Evolutionary conservation across 1,139 yeast genomes (phyloP), one percentile per base, ranked within the genome.

Genomic region (Hemisphaericaspora xylanilytica): DNA sequence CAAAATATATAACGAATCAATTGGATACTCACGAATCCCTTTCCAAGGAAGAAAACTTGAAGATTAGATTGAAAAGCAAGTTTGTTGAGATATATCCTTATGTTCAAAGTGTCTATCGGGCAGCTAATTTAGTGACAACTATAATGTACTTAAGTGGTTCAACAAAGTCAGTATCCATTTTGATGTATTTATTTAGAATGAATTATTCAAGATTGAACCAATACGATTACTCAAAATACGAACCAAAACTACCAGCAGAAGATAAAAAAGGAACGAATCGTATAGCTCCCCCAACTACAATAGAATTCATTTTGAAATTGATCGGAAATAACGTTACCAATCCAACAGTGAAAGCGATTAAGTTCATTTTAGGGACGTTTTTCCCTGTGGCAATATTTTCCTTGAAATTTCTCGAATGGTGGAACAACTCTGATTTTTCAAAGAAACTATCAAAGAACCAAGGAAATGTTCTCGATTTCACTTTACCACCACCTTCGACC

Each of bases 391-490:
- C 95, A 2, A 85, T 92, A 43, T 90, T 92, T 57, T 58, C 85
- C 26, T 72, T 92, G 47, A 88, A 89, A 61, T 88, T 92, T 50
- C 72, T 89, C 38, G 97, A 92, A 59, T 90, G 97, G 97, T 90
- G 96, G 95, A 81, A 83, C 46, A 78, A 86, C 32, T 81, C 90
- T 13, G 88, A 85, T 46, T 76, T 88, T 52, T 82, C 88, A 1
- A 65, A 74, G 5, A 80, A 81, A 50, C 61, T 87, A 34, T 66
- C 79, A 9, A 77, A 76, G 48, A 75, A 71, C 36, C 74, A 72
- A 40, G 67, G 81, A 5, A 72, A 73, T 40, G 59, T 60, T 8
- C 57, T 78, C 28, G 79, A 76, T 41, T 67, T 67, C 32, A 69
- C 73, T 17, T 63, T 81, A 25, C 86, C 87, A 6, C 75, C 82